Evolutionary conservation across 106 monocot genomes (phyloP).

Genomic region (Platanthera zijinensis): DNA sequence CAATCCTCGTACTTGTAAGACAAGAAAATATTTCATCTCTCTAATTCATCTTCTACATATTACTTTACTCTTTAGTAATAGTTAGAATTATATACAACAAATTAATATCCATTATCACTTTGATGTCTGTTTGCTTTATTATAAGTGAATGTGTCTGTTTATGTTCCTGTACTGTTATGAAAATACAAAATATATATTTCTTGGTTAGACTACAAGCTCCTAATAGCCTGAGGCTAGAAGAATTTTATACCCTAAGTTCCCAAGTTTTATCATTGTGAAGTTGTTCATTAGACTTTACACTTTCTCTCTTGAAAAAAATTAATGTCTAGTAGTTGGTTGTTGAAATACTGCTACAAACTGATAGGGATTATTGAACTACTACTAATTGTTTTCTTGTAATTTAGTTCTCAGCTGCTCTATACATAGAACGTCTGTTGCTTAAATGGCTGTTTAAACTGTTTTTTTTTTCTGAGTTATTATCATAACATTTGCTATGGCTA

Average conservation of each 20-base stretch:
- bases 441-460: background rate
- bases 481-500: background rate
- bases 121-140: too few species aligned
- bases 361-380: background rate
- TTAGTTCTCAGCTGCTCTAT: background rate
- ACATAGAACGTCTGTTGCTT: background rate
- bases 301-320: background rate
- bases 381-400: background rate
- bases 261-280: background rate
- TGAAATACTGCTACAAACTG: background rate
- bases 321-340: background rate
- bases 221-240: slow-evolving; percentile 1
- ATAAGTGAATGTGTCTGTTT: too few species aligned
- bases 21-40: too few species aligned
- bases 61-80: too few species aligned
- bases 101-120: too few species aligned
- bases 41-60: too few species aligned
- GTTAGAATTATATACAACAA: too few species aligned
- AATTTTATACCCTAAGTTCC: background rate
- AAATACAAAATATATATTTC: background rate
- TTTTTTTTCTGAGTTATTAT: background rate
- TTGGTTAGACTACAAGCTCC: background rate
- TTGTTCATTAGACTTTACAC: background rate
- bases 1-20: too few species aligned
- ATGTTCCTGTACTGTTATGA: background rate